phyloP scores from a whole-genome alignment of 768 basidiomycete species.

The Phylloporus sp. region DNA sequence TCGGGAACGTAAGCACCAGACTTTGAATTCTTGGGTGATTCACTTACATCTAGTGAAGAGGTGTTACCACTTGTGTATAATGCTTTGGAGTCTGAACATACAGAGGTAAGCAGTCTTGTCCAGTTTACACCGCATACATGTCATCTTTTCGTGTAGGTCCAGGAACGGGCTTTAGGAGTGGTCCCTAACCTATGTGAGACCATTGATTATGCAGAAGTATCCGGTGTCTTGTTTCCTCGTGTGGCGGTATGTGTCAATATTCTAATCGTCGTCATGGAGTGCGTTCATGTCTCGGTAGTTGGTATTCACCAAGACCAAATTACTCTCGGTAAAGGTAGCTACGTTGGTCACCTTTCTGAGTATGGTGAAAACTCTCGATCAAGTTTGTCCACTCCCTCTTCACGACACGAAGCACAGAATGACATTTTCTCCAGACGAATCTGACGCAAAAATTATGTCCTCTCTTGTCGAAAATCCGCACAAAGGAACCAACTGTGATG shows the following conservation, averaged over 20 bases:
- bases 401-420: background rate
- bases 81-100: conserved; percentile 93
- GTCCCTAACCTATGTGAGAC: conserved; percentile 89
- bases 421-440: conserved; percentile 50
- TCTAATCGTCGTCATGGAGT: background rate
- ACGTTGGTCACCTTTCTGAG: conserved; percentile 76
- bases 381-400: conserved; percentile 42
- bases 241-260: conserved; percentile 65
- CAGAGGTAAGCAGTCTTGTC: conserved; percentile 44
- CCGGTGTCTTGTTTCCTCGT: conserved; percentile 82
- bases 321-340: conserved; percentile 87
- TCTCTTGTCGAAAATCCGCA: conserved; percentile 88
- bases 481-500: conserved; percentile 94
- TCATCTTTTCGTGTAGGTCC: conserved; percentile 51
- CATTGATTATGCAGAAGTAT: conserved; percentile 93
- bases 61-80: conserved; percentile 96
- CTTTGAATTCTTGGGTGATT: background rate
- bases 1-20: conserved; percentile 66
- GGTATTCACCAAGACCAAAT: conserved; percentile 88
- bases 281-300: conserved; percentile 44
- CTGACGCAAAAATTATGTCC: conserved; percentile 96
- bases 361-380: conserved; percentile 89
- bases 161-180: conserved; percentile 80
- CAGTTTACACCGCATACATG: background rate
- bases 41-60: conserved; percentile 45